Evolutionary conservation across 192 early-diverging fungal species (phyloP).

Genomic region (Powellomyces hirtus): DNA sequence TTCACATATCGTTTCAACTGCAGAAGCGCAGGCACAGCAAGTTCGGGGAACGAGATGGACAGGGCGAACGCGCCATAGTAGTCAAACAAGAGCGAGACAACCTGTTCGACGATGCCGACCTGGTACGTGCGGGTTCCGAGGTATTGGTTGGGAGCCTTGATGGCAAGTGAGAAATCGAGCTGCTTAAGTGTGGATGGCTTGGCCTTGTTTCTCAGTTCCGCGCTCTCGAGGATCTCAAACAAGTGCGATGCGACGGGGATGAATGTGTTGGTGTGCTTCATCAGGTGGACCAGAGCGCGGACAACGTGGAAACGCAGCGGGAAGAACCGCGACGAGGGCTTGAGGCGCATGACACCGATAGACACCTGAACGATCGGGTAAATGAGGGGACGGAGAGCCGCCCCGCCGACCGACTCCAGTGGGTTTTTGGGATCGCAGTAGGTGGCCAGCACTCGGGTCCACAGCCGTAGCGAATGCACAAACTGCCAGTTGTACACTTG

Average conservation of each 20-base stretch:
- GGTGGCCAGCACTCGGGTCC: slow-evolving; percentile 78
- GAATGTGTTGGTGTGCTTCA: slow-evolving; percentile 69
- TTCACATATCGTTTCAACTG: slow-evolving; percentile 86
- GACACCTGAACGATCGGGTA: slow-evolving; percentile 75
- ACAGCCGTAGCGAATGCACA: slow-evolving; percentile 87
- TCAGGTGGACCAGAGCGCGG: slow-evolving; percentile 67
- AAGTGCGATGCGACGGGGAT: slow-evolving; percentile 83
- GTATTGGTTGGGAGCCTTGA: slow-evolving; percentile 82
- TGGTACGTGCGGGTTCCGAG: slow-evolving; percentile 82
- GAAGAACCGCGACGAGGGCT: slow-evolving; percentile 86
- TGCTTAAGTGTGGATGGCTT: slow-evolving; percentile 83
- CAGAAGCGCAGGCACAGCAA: slow-evolving; percentile 81
- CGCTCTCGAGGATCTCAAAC: slow-evolving; percentile 65
- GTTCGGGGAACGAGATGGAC: slow-evolving; percentile 93
- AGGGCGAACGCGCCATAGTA: slow-evolving; percentile 70
- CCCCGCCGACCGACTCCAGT: slow-evolving; percentile 42
- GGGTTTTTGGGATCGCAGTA: slow-evolving; percentile 58
- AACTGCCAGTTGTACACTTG: slow-evolving; percentile 98
- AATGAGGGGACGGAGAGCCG: slow-evolving; percentile 58
- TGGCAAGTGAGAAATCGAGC: slow-evolving; percentile 70
- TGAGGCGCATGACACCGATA: slow-evolving; percentile 53
- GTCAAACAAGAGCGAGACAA: slow-evolving; percentile 69
- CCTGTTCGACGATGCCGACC: slow-evolving; percentile 76
- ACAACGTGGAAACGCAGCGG: slow-evolving; percentile 89
- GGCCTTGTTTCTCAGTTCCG: slow-evolving; percentile 70